Base-by-base conservation (phyloP, 2,329 filamentous ascomycete species). In the Orbilia javanica region DNA sequence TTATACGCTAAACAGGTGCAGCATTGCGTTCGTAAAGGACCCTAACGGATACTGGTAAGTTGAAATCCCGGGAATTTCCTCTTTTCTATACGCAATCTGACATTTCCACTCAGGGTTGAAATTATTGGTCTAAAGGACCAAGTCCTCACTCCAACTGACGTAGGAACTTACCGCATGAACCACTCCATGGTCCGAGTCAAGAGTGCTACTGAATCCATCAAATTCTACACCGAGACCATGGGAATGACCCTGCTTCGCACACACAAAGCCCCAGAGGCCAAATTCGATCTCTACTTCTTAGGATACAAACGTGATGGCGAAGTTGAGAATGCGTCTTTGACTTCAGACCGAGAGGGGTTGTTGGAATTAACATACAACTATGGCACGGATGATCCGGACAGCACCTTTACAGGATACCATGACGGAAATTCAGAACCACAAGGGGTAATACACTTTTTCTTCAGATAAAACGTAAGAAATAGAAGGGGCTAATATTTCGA, bases 171-270 rank as follows among this genome's bases (percentile, higher is more conserved):
- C 84, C 90, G 92, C 81, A 90, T 91, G 88, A 94, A 96, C 85
- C 93, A 96, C 86, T 94, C 92, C 71, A 98, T 98, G 96, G 89
- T 99, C 81, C 92, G 96, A 31, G 91, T 98, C 85, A 98, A 97
- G 86, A 90, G 93, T 81, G 86, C 88, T 25, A 88, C 93, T 83
- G 90, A 89, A 84, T 92, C 90, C 13, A 86, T 94, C 82, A 89
- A 90, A 82, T 95, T 93, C 84, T 95, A 95, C 85, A 88, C 95
- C 84, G 93, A 97, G 5, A 88, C 93, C 29, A 87, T 98, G 85
- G 96, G 96, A 76, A 97, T 98, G 96, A 89, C 88, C 25, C 87
- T 96, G 39, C 86, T 95, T 82, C 90, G 92, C 77, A 94, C 90
- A 1, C 85, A 84, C 10, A 93, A 97, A 85, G 91, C 89, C 81